A percentile compares a stretch with the other conserved stretches of the same genome.
These are phyloP conservation scores for Penicillium digitatum DNA, from an alignment of 2,329 filamentous ascomycete species.

Conservation along the genomic window DNA sequence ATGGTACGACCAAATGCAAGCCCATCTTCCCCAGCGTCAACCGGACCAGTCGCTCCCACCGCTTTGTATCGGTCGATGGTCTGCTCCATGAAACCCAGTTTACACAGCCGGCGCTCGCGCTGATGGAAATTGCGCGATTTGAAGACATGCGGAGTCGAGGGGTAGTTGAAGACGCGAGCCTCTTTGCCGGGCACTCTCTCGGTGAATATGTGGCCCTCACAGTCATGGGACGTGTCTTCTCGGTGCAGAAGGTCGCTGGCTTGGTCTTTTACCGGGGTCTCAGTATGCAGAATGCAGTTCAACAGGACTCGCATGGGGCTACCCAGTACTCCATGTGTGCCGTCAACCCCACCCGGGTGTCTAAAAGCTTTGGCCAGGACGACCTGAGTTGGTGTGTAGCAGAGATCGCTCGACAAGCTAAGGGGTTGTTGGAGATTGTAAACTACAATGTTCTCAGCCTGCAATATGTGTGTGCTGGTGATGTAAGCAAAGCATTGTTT, in stretches of 20 bases:
- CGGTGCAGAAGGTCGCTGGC: conserved; percentile 89
- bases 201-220: conserved; percentile 54
- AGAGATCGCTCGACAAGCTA: conserved; percentile 83
- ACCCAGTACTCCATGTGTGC: neutral
- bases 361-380: conserved; percentile 47
- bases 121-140: conserved; percentile 98
- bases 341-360: neutral
- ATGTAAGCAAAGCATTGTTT: conserved; percentile 48
- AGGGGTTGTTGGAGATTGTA: conserved; percentile 94
- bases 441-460: conserved; percentile 73
- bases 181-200: conserved; percentile 51
- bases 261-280: conserved; percentile 31
- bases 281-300: conserved; percentile 38
- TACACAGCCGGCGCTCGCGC: conserved; percentile 87
- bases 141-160: conserved; percentile 97
- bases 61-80: conserved; percentile 89
- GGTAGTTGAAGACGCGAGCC: conserved; percentile 85
- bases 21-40: conserved; percentile 94
- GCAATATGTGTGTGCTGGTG: conserved; percentile 63
- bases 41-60: conserved; percentile 86
- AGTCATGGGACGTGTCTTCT: conserved; percentile 91
- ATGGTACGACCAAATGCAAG: conserved; percentile 86
- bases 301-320: conserved; percentile 32
- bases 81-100: conserved; percentile 94
- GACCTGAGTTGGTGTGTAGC: conserved; percentile 89